phyloP scores from a whole-genome alignment of 306 rosid genomes.

The Senna tora region DNA sequence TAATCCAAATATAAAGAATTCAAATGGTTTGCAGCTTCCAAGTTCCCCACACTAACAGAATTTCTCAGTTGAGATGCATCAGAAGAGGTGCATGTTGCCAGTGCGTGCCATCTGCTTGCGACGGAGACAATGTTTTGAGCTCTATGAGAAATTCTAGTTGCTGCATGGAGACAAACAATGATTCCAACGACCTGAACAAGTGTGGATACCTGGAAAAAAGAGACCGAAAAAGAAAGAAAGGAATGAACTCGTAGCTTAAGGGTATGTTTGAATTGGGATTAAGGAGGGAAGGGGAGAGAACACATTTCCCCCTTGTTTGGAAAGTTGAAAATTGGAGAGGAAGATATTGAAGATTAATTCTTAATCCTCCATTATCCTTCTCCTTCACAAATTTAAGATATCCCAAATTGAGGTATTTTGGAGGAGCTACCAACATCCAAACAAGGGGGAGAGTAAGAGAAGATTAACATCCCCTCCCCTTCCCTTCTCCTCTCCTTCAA shows the following conservation, averaged over 20 bases:
- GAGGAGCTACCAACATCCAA: no score
- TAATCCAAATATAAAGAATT: slow-evolving; percentile 51
- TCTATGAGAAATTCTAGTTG: slow-evolving; percentile 82
- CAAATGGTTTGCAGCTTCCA: slow-evolving; percentile 52
- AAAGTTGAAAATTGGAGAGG: no score
- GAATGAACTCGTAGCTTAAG: not conserved
- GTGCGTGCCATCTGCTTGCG: slow-evolving; percentile 84
- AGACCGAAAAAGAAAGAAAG: not conserved
- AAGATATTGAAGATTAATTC: no score
- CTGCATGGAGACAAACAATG: slow-evolving; percentile 74
- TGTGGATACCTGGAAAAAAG: slow-evolving; percentile 59
- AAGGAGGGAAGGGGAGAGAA: no score
- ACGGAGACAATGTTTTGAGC: slow-evolving; percentile 71
- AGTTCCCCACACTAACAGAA: slow-evolving; percentile 45
- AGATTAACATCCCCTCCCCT: no score
- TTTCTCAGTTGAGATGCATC: slow-evolving; percentile 55
- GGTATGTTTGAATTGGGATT: no score
- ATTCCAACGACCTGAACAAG: slow-evolving; percentile 83
- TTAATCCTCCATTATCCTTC: no score
- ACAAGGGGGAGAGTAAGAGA: no score
- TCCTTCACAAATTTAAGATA: no score
- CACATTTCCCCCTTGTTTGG: no score
- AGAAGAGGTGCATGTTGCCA: slow-evolving; percentile 58
- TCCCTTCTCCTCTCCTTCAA: no score
- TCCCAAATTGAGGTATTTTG: no score